Conservation (phyloP, 169 alveolate species). For the Neospora caninum region DNA sequence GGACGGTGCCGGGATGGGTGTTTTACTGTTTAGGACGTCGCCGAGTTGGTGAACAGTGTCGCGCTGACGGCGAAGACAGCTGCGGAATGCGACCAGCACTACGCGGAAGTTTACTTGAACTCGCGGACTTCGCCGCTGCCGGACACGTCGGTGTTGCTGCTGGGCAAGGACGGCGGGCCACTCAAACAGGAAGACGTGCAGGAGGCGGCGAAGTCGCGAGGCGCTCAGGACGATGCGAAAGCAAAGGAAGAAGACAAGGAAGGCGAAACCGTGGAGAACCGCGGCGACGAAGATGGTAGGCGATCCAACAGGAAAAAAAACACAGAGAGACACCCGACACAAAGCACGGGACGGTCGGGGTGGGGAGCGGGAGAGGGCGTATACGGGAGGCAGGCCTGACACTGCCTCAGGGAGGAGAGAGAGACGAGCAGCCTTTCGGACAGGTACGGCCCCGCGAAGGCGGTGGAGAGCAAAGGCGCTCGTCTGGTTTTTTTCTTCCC, state of each 20-base stretch:
- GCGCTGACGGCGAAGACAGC: conserved; percentile 75
- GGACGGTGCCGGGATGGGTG: not conserved
- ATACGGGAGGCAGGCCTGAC: no score
- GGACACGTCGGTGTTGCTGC: conserved; percentile 49
- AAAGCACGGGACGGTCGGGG: no score
- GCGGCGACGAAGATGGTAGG: not conserved
- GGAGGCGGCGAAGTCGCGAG: not conserved
- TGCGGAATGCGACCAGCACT: conserved; percentile 77
- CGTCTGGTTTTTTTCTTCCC: no score
- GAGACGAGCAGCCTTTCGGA: no score
- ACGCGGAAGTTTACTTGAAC: conserved; percentile 72
- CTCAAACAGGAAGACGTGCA: conserved; percentile 33
- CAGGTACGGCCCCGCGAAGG: no score
- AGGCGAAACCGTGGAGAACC: conserved; percentile 11
- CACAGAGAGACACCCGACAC: no score
- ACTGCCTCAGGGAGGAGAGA: no score
- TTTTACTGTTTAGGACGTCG: conserved; percentile 62
- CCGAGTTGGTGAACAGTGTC: conserved; percentile 57
- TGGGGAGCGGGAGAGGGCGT: no score
- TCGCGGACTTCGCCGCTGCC: conserved; percentile 69
- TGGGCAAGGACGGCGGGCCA: conserved; percentile 49
- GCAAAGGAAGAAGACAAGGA: conserved; percentile 22
- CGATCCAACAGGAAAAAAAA: no score
- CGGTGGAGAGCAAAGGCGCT: no score
- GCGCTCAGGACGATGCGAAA: not conserved